Base-by-base conservation (phyloP, 176 grass and related monocot species). In the Aegilops tauschii region DNA sequence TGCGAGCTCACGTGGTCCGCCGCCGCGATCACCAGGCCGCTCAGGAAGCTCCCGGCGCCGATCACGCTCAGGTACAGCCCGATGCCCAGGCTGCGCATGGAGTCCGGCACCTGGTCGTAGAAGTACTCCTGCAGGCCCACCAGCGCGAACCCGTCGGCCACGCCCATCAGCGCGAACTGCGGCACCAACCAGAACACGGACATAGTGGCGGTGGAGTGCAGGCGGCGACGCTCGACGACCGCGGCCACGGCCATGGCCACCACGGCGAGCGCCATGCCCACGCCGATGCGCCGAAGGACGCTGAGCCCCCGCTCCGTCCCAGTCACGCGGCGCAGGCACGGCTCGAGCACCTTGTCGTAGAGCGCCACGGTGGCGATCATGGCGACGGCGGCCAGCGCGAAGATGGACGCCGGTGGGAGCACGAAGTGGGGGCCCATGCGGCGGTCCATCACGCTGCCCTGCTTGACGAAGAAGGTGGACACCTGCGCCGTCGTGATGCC, bases 111-210 rank as follows among this genome's bases (percentile, higher is more conserved):
- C 86, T 97, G 95, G 20, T 89, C 88, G 81, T 97, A 97, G 84
- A 97, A 97, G 73, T 97, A 97, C 73, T 97, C 95, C 61, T 97
- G 95, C 23, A 97, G 87, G 0, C 95, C 95, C 1, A 97, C 95
- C 11, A 97, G 64, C 6, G 92, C 83, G 81, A 97, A 94, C 29
- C 95, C 95, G 25, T 97, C 95, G 3, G 78, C 92, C 6, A 94
- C 67, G 3, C 92, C 95, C 62, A 94, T 73, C 20, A 97, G 83
- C 39, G 72, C 7, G 73, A 89, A 97, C 84, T 94, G 94, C 21
- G 94, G 94, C 28, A 85, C 47, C 45, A 92, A 32, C 94, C 94
- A 94, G 25, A 88, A 83, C 61, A 92, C 80, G 16, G 80, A 89
- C 75, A 89, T 73, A 63, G 61, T 2, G 23, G 65, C 23, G 0